Conservation (phyloP, 306 rosid genomes). For the Trifolium fragiferum region DNA sequence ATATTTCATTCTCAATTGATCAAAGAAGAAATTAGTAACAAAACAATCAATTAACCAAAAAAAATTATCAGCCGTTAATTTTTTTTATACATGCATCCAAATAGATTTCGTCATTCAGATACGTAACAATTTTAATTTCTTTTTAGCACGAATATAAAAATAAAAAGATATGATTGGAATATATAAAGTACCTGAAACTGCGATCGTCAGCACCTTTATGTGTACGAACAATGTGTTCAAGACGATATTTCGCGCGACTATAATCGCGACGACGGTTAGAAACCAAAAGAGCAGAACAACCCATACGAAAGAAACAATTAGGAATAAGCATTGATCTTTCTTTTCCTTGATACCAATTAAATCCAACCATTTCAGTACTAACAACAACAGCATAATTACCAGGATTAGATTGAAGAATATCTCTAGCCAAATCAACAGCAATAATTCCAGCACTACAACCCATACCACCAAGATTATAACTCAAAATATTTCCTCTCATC, state of each 20-base stretch:
- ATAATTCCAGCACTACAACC: slow-evolving; percentile 96
- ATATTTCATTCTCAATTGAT: neutral
- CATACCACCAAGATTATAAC: slow-evolving; percentile 97
- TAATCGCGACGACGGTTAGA: slow-evolving; percentile 91
- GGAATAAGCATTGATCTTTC: slow-evolving; percentile 92
- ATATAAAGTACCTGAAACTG: slow-evolving; percentile 68
- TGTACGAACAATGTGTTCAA: slow-evolving; percentile 88
- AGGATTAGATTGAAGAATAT: slow-evolving; percentile 82
- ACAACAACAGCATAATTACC: slow-evolving; percentile 90
- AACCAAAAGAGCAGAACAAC: slow-evolving; percentile 85
- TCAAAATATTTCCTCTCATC: slow-evolving; percentile 93
- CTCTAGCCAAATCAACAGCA: slow-evolving; percentile 80
- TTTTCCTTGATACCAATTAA: slow-evolving; percentile 86
- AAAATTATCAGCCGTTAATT: neutral
- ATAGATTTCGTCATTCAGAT: neutral
- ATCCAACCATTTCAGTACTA: slow-evolving; percentile 89
- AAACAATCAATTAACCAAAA: neutral
- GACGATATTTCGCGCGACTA: slow-evolving; percentile 78
- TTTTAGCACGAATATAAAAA: neutral
- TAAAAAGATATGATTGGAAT: neutral
- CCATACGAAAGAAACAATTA: slow-evolving; percentile 93
- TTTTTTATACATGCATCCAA: neutral
- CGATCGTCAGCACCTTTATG: slow-evolving; percentile 97
- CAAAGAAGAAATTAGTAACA: neutral
- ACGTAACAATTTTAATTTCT: neutral